Evolutionary conservation across 1,284 basidiomycete species (phyloP), one percentile per base, ranked within the genome.

Genomic region (Takashimella tepidaria): DNA sequence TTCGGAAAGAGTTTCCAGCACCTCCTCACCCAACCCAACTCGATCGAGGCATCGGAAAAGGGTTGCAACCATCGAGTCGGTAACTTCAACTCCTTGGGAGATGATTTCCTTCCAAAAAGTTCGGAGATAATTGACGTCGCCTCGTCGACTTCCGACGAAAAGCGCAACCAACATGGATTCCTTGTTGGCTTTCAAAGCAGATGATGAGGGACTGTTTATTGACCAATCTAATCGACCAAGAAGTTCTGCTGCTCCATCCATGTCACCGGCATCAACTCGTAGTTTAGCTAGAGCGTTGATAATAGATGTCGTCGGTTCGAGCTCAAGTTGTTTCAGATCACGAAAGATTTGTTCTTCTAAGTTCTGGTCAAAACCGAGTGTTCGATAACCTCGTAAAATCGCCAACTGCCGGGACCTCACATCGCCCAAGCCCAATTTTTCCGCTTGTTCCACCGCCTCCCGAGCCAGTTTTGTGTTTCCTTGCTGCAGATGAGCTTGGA

Each of bases 201-300:
- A 10, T 8, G 31, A 37, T 37, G 8, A 8, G 10, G 31, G 31
- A 8, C 10, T 16, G 31, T 37, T 16, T 16, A 8, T 16, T 8
- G 31, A 37, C 31, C 31, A 37, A 37, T 61, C 47, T 41, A 69
- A 63, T 45, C 55, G 57, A 23, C n/a, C 13, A 26, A 68, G 45
- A n/a, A 71, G 37, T 0, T 23, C 26, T 19, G 61, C 52, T 1
- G 64, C 66, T 3, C 60, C 65, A 4, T 46, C 47, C 1, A 53
- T 19, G 50, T 72, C 68, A 21, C 50, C 55, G 2, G 53, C 56
- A 31, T 63, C 62, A n/a, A 70, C 13, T 20, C 69, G 53, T 19
- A 68, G 47, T 12, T 60, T 52, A 3, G 67, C 56, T 26, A 73
- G 51, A 1, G 66, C 66, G 48, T 73, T 68, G 5, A 72, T 50